Conservation (phyloP, 257 asterid species). For the Jacaranda copaia region DNA sequence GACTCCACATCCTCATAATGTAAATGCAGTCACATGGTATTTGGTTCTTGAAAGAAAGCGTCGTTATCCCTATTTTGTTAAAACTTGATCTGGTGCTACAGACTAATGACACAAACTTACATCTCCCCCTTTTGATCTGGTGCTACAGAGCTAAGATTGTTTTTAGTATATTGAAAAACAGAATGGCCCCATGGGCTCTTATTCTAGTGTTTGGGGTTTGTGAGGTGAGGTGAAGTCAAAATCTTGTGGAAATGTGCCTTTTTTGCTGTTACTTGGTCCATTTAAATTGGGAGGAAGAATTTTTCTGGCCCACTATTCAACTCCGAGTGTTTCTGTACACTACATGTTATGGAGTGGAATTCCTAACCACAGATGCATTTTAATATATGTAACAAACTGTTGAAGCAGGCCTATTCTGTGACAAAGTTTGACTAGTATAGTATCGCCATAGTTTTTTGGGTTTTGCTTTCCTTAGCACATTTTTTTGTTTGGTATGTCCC, state of each 20-base stretch:
- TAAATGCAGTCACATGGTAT: too few species aligned
- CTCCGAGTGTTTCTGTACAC: neutral
- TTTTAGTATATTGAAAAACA: too few species aligned
- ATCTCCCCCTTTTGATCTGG: neutral
- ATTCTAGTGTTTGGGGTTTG: neutral
- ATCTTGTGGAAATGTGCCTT: neutral
- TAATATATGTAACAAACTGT: neutral
- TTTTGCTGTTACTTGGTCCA: neutral
- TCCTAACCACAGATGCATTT: neutral
- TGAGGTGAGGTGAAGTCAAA: neutral
- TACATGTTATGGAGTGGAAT: neutral
- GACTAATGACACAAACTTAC: neutral
- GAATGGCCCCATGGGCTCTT: neutral
- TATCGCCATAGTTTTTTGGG: neutral
- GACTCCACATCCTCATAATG: neutral
- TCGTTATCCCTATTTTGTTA: neutral
- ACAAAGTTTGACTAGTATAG: neutral
- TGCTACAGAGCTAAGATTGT: neutral
- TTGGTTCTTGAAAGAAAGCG: neutral
- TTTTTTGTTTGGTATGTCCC: neutral
- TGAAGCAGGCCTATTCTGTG: neutral
- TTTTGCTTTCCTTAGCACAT: conserved; percentile 9
- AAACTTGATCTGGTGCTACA: too few species aligned
- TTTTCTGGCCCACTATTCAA: neutral
- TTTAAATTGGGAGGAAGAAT: neutral